phyloP scores from a whole-genome alignment of 495 filamentous ascomycete species.

The Amphirosellinia nigrospora region DNA sequence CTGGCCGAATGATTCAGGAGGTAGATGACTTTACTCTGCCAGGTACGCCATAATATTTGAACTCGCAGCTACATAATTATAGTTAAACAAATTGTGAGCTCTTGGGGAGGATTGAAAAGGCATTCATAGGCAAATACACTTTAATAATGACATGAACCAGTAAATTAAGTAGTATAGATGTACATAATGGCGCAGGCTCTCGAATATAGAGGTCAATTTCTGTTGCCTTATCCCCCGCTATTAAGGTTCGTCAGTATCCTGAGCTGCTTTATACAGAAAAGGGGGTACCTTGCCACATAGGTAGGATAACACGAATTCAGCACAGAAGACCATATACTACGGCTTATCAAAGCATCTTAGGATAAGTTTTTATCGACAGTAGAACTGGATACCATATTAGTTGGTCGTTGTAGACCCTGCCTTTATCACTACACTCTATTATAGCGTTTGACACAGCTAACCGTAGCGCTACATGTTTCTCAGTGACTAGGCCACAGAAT shows the following conservation, averaged over 20 bases:
- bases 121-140: not conserved
- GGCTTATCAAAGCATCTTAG: not conserved
- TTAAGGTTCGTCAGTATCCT: not conserved
- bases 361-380: not conserved
- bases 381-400: not conserved
- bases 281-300: not conserved
- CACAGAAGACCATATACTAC: not conserved
- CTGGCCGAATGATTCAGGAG: not conserved
- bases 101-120: not conserved
- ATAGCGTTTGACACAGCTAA: not conserved
- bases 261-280: not conserved
- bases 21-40: not conserved
- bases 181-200: not conserved
- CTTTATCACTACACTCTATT: not conserved
- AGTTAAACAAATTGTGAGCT: not conserved
- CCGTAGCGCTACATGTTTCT: not conserved
- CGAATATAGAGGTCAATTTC: not conserved
- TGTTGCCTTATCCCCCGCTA: not conserved
- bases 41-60: not conserved
- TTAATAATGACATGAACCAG: not conserved
- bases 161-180: not conserved
- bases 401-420: not conserved
- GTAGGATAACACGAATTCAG: not conserved
- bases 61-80: not conserved
- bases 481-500: not conserved